These are phyloP conservation scores for Hymenoscyphus repandus DNA, from an alignment of 2,329 filamentous ascomycete species.

Conservation along the genomic window DNA sequence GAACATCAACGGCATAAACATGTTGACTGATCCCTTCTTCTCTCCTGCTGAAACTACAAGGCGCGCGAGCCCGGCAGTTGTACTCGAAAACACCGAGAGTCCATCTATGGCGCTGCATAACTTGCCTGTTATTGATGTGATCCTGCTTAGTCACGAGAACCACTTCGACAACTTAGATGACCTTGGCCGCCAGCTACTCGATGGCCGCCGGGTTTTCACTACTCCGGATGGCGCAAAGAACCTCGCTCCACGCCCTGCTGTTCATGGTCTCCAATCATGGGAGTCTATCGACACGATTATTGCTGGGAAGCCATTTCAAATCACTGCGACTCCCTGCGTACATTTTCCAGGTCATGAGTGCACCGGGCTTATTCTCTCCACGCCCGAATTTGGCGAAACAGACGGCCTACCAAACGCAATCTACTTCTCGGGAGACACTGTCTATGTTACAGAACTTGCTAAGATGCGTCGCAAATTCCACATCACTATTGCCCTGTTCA, in stretches of 20 bases:
- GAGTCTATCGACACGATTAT: slow-evolving; percentile 1
- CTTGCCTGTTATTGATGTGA: not conserved
- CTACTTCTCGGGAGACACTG: not conserved
- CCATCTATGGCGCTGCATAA: not conserved
- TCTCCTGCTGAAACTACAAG: slow-evolving; percentile 35
- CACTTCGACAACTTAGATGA: slow-evolving; percentile 46
- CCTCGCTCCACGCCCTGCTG: not conserved
- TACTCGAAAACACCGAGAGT: not conserved
- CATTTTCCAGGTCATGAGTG: not conserved
- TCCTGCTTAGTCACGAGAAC: slow-evolving; percentile 35
- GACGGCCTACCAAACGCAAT: slow-evolving; percentile 23
- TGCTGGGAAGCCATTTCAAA: slow-evolving; percentile 26
- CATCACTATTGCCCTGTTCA: not conserved
- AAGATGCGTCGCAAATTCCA: not conserved
- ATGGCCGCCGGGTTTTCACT: slow-evolving; percentile 37
- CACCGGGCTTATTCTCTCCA: not conserved
- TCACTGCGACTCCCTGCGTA: slow-evolving; percentile 34
- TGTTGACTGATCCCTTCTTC: slow-evolving; percentile 44
- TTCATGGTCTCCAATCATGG: not conserved
- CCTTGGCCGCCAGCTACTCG: slow-evolving; percentile 39
- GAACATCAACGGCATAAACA: slow-evolving; percentile 36
- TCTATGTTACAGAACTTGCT: not conserved
- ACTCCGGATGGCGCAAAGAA: not conserved
- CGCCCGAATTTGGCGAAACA: slow-evolving; percentile 19
- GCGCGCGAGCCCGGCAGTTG: slow-evolving; percentile 35